Base-by-base conservation (phyloP, 73 alveolate species). In the Paraurostyla sp. region DNA sequence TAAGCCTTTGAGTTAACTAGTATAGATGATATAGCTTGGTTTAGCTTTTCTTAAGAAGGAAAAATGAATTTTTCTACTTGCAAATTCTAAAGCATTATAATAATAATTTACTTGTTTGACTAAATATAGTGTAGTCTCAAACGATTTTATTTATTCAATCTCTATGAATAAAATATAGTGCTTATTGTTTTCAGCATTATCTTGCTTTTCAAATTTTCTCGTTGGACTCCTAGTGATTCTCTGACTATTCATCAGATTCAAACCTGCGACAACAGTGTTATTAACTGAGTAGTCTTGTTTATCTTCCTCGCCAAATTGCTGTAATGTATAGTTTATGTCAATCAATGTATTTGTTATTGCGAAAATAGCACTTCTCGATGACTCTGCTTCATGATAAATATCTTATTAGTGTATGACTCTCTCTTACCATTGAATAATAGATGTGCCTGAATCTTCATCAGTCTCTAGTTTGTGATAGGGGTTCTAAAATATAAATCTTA, bases 361-460 rank as follows among this genome's bases (percentile, higher is more conserved):
- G 38, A 65, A 65, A 0, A 20, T 38, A 16, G 82, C 82, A 38
- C 25, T 65, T 22, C 41, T 65, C 15, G 82, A 32, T 11, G 82
- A 22, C 7, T 65, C 82, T 65, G 35, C 82, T 40, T 65, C 82
- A 35, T 65, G 82, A 65, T 65, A 65, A 58, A 65, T 65, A 38
- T 65, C 82, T 38, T 4, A 38, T 22, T 65, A 23, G 36, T 65
- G 82, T 9, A 65, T 65, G 41, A 65, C 82, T 65, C 46, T 32
- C 58, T 65, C 82, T 38, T 65, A 40, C 16, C 9, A 65, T 65
- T 65, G 35, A 0, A 65, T 16, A 18, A 6, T 13, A 22, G 7
- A 15, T 35, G 35, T 33, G 46, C 46, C 82, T 38, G 82, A 65
- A 38, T 65, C 82, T 38, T 35, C n/a, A 1, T 40, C 58, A 15